Conservation (phyloP, 164 flowering plant species). For the Malania oleifera region DNA sequence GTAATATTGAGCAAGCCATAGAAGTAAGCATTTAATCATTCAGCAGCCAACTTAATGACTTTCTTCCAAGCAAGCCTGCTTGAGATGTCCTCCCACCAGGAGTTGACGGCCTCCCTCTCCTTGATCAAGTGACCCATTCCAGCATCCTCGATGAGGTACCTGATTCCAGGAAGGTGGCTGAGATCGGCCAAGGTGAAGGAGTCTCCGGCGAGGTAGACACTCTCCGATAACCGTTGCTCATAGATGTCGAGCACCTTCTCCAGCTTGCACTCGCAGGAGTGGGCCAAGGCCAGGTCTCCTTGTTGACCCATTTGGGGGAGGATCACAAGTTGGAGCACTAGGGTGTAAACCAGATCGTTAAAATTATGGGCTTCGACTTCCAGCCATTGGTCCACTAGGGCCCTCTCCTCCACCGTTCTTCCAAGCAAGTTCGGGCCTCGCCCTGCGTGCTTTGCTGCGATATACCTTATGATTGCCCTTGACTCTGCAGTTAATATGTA, state of each 20-base stretch:
- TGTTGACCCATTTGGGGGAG: constrained; percentile 44
- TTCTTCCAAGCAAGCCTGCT: constrained; percentile 66
- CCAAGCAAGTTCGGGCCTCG: constrained; percentile 49
- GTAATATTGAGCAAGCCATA: constrained; percentile 30
- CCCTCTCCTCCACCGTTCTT: constrained; percentile 48
- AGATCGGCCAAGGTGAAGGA: constrained; percentile 56
- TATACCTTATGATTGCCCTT: constrained; percentile 72
- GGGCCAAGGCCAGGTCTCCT: constrained; percentile 34
- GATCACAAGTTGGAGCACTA: constrained; percentile 43
- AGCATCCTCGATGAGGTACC: constrained; percentile 36
- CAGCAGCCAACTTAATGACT: constrained; percentile 28
- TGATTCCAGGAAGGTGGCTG: constrained; percentile 47
- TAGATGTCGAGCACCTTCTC: constrained; percentile 59
- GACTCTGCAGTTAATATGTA: constrained; percentile 38
- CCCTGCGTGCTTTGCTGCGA: constrained; percentile 50
- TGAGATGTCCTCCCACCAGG: constrained; percentile 75
- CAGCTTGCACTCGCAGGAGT: constrained; percentile 36
- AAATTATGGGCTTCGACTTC: constrained; percentile 78
- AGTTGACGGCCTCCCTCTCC: constrained; percentile 42
- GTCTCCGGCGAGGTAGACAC: constrained; percentile 57
- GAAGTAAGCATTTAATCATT: no score
- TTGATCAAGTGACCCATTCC: constrained; percentile 40
- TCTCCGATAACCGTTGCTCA: constrained; percentile 40
- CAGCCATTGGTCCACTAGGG: constrained; percentile 75
- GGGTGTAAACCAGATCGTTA: constrained; percentile 38